Conservation (phyloP, 1,284 basidiomycete genomes). For the Apiotrichum sp. region DNA sequence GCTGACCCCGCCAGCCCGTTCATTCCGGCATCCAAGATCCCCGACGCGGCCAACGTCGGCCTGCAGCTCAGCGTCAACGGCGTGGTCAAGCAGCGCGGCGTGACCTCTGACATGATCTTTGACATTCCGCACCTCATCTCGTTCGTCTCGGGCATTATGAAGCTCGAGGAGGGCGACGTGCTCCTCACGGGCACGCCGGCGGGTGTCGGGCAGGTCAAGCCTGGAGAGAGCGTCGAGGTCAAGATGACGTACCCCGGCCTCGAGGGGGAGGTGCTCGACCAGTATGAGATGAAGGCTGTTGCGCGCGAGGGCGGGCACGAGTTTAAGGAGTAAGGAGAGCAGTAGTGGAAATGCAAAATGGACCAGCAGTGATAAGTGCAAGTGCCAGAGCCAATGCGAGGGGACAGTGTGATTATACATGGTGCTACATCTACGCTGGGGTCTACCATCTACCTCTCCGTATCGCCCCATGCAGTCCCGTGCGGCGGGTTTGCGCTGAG, state of each 20-base stretch:
- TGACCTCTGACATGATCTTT: constrained; percentile 88
- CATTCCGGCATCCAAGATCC: constrained; percentile 66
- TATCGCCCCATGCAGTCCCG: not conserved
- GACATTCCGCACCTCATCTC: constrained; percentile 81
- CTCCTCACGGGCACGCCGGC: constrained; percentile 80
- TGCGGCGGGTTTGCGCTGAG: constrained; percentile 2
- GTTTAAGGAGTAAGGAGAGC: constrained; percentile 49
- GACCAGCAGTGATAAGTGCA: too few relatives aligned
- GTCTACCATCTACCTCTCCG: not conserved
- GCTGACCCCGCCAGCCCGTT: constrained; percentile 71
- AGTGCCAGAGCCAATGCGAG: too few relatives aligned
- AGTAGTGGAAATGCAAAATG: not conserved
- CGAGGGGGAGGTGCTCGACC: constrained; percentile 55
- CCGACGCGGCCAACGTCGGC: constrained; percentile 68
- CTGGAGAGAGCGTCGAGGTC: constrained; percentile 76
- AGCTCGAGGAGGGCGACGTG: constrained; percentile 87
- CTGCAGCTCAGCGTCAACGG: constrained; percentile 65
- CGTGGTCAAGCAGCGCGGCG: constrained; percentile 72
- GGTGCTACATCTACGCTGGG: too few relatives aligned
- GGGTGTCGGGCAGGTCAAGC: constrained; percentile 72
- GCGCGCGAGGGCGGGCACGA: constrained; percentile 66
- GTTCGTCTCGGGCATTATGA: constrained; percentile 93
- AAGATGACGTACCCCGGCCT: constrained; percentile 56
- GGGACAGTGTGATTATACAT: too few relatives aligned
- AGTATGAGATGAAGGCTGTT: constrained; percentile 61